Conservation (phyloP, 352 stramenopile genomes). For the Phytophthora foliorum region DNA sequence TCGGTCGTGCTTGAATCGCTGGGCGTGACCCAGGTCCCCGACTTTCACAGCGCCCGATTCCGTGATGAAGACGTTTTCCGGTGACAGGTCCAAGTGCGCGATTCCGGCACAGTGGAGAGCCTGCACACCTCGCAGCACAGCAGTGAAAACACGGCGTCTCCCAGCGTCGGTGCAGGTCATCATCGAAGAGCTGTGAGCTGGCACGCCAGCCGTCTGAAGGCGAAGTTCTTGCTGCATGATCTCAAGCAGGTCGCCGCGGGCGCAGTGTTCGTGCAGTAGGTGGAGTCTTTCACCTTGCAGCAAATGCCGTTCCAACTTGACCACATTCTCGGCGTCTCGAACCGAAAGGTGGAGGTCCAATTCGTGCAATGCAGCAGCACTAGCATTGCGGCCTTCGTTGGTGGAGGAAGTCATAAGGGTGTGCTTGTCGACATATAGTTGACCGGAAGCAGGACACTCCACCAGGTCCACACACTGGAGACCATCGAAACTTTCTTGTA, state of each 20-base stretch:
- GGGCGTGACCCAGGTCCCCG: conserved; percentile 93
- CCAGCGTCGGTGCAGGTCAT: conserved; percentile 51
- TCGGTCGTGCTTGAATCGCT: conserved; percentile 32
- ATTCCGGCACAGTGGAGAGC: conserved; percentile 89
- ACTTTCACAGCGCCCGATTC: conserved; percentile 80
- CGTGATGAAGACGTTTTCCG: conserved; percentile 95
- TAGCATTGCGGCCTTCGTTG: conserved; percentile 38
- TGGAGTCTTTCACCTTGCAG: conserved; percentile 70
- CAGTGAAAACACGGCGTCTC: conserved; percentile 53
- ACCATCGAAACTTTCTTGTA: conserved; percentile 47
- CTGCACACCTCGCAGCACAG: conserved; percentile 89
- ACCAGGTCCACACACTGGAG: conserved; percentile 71
- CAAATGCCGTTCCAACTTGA: conserved; percentile 54
- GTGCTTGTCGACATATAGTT: conserved; percentile 72
- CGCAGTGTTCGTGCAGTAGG: conserved; percentile 74
- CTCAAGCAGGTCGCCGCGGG: conserved; percentile 65
- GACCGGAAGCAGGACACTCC: conserved; percentile 32
- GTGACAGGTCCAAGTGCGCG: conserved; percentile 94
- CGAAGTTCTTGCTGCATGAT: conserved; percentile 61
- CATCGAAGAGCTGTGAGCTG: conserved; percentile 30
- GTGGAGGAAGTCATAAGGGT: conserved; percentile 47
- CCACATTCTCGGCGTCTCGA: conserved; percentile 45
- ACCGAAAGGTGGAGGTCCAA: conserved; percentile 75
- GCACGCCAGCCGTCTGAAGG: conserved; percentile 50
- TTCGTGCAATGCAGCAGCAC: conserved; percentile 62